A percentile compares a stretch with the other conserved stretches of the same genome.
These are phyloP conservation scores for Fennellomyces sp. DNA, from an alignment of 371 early-diverging fungal genomes.

Conservation along the genomic window DNA sequence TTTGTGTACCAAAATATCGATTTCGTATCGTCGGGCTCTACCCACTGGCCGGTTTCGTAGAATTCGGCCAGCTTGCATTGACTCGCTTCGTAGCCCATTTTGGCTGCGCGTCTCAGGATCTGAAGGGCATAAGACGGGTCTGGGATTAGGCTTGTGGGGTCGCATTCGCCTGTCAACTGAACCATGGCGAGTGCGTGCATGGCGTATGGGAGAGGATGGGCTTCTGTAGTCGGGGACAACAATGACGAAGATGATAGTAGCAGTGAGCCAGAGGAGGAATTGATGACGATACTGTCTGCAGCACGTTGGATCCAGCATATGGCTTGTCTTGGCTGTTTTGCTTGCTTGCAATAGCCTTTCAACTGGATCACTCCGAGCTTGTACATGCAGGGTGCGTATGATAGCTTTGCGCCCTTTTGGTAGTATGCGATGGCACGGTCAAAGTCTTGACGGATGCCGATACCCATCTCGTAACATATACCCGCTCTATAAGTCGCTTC, in stretches of 20 bases:
- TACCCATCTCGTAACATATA: slow-evolving; percentile 93
- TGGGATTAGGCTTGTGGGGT: slow-evolving; percentile 63
- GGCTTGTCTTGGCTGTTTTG: slow-evolving; percentile 83
- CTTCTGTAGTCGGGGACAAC: slow-evolving; percentile 47
- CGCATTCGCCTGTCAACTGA: slow-evolving; percentile 71
- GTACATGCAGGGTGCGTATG: slow-evolving; percentile 93
- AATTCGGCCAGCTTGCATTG: slow-evolving; percentile 89
- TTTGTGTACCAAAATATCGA: slow-evolving; percentile 96
- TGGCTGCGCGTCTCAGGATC: slow-evolving; percentile 83
- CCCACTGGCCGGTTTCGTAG: slow-evolving; percentile 89
- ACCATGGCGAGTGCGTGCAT: slow-evolving; percentile 87
- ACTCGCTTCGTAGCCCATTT: slow-evolving; percentile 87
- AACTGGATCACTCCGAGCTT: slow-evolving; percentile 87
- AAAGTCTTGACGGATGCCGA: slow-evolving; percentile 85
- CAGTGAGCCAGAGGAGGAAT: not conserved
- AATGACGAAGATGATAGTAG: not conserved
- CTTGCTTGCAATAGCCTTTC: slow-evolving; percentile 75
- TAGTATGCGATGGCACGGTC: slow-evolving; percentile 85
- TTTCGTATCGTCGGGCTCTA: slow-evolving; percentile 77
- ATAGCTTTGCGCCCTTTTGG: slow-evolving; percentile 89
- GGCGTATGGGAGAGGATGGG: slow-evolving; percentile 76
- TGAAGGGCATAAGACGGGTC: slow-evolving; percentile 86
- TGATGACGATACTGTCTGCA: slow-evolving; percentile 41
- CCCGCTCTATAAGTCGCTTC: slow-evolving; percentile 91
- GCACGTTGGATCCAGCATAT: slow-evolving; percentile 93